Conservation (phyloP, 2,329 filamentous ascomycete genomes). For the Anthostomella pinea region DNA sequence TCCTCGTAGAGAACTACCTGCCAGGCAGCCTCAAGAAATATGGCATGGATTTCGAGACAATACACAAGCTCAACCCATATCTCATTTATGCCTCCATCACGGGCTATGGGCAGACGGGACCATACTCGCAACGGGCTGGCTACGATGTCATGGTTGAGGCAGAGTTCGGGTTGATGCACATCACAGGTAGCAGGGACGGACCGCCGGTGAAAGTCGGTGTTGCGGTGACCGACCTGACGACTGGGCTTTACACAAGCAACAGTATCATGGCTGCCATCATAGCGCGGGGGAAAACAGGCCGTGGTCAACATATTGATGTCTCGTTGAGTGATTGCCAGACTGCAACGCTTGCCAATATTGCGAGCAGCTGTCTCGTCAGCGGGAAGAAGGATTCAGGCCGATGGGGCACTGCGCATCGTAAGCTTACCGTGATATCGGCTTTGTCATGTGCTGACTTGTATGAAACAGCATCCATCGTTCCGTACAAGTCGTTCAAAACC, state of each 20-base stretch:
- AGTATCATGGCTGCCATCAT: slow-evolving; percentile 91
- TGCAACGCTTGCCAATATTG: slow-evolving; percentile 91
- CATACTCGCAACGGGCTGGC: slow-evolving; percentile 80
- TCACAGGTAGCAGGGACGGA: slow-evolving; percentile 83
- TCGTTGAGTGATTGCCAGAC: slow-evolving; percentile 92
- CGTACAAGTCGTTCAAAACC: slow-evolving; percentile 81
- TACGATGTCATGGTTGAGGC: slow-evolving; percentile 99
- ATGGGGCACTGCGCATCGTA: slow-evolving; percentile 96
- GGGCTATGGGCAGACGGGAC: slow-evolving; percentile 93
- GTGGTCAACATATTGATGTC: slow-evolving; percentile 89
- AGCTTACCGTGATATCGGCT: too few species aligned
- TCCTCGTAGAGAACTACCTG: slow-evolving; percentile 95
- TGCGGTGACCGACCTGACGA: slow-evolving; percentile 93
- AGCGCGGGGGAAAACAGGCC: slow-evolving; percentile 68
- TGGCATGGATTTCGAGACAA: slow-evolving; percentile 78
- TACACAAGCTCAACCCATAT: slow-evolving; percentile 76
- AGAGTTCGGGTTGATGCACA: slow-evolving; percentile 98
- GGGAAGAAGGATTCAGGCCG: slow-evolving; percentile 83
- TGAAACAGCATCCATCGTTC: slow-evolving; percentile 87
- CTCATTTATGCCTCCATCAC: slow-evolving; percentile 96
- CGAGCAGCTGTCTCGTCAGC: slow-evolving; percentile 85
- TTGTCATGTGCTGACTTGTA: too few species aligned
- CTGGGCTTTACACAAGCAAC: slow-evolving; percentile 91
- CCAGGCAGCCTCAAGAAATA: slow-evolving; percentile 90
- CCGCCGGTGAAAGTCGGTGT: slow-evolving; percentile 96